Evolutionary conservation across 495 filamentous ascomycete species (phyloP), one percentile per base, ranked within the genome.

Genomic region (Lichenothelia convexa): DNA sequence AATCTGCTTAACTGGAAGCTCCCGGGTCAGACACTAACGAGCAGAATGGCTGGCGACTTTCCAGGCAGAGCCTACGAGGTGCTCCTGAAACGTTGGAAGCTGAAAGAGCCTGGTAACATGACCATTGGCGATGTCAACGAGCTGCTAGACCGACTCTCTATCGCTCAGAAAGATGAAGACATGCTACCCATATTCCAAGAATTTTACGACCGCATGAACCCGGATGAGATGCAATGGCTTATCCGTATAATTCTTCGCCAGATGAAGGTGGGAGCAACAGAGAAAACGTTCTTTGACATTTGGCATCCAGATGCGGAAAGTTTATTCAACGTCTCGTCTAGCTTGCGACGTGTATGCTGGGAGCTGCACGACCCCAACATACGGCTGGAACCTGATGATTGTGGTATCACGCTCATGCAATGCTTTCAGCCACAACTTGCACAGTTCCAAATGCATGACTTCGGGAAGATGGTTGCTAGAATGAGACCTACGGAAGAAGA

Each of bases 401-500:
- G 74, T 13, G 80, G 73, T 0, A 72, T 93, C 18, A 60, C 63
- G 4, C 58, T 95, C 20, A 95, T 95, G 89, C 75, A 85, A 47
- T 95, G 89, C 50, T 95, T 93, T 50, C 89, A 97, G 52, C 91
- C 89, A 29, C 89, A 94, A 58, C 67, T 97, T 35, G 91, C 89
- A 3, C 83, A 92, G 48, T 95, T 93, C 45, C 86, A 94, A 57
- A 85, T 83, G 71, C 67, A 83, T 32, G 77, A 75, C 3, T 76
- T 95, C 45, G 70, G 79, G n/a, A 78, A 75, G 40, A 79, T 93
- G 64, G 71, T 93, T 18, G 58, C 64, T 9, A 72, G 71, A 22
- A 72, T 97, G 66, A 62, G 65, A 16, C 61, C 64, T 0, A 79
- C 70, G 1, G 71, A 78, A 32, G 71, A 80, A 3, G 73, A 86